These are phyloP conservation scores for Quercus agrifolia DNA, from an alignment of 306 rosid genomes.

Conservation along the genomic window DNA sequence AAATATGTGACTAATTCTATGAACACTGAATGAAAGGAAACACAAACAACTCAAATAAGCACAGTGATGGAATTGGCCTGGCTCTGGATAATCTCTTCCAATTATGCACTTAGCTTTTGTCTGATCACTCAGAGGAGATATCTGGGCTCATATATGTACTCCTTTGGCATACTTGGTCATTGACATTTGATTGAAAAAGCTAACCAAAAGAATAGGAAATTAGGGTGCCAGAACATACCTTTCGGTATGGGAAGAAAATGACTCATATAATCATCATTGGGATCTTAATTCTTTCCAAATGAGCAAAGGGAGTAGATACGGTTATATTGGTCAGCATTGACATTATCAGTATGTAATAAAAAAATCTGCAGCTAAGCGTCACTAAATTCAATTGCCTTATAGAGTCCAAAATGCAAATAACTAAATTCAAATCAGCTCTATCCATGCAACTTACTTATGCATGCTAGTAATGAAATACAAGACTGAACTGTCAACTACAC, in stretches of 20 bases:
- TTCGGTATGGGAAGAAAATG: constrained; percentile 77
- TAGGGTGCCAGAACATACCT: constrained; percentile 37
- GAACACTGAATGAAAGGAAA: neutral
- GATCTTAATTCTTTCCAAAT: constrained; percentile 93
- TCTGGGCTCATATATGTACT: constrained; percentile 96
- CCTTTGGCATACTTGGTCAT: constrained; percentile 78
- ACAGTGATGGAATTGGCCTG: constrained; percentile 50
- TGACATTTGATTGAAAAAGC: constrained; percentile 18
- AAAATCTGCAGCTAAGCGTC: neutral
- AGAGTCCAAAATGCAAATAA: neutral
- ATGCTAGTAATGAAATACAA: neutral
- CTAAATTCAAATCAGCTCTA: constrained; percentile 7
- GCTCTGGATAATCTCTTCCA: constrained; percentile 88
- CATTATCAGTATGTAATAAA: constrained; percentile 6
- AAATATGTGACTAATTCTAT: neutral
- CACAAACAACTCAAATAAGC: neutral
- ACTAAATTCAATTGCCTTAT: neutral
- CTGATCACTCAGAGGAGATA: constrained; percentile 80
- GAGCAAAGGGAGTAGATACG: constrained; percentile 86
- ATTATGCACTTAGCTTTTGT: constrained; percentile 80
- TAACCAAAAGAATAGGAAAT: constrained; percentile 16
- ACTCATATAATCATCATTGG: constrained; percentile 77
- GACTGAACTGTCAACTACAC: neutral
- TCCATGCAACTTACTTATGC: neutral
- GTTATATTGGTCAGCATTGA: constrained; percentile 55